A percentile compares a stretch with the other conserved stretches of the same genome.
phyloP scores from a whole-genome alignment of 2,329 filamentous ascomycete genomes.

The Colletotrichum salicis region DNA sequence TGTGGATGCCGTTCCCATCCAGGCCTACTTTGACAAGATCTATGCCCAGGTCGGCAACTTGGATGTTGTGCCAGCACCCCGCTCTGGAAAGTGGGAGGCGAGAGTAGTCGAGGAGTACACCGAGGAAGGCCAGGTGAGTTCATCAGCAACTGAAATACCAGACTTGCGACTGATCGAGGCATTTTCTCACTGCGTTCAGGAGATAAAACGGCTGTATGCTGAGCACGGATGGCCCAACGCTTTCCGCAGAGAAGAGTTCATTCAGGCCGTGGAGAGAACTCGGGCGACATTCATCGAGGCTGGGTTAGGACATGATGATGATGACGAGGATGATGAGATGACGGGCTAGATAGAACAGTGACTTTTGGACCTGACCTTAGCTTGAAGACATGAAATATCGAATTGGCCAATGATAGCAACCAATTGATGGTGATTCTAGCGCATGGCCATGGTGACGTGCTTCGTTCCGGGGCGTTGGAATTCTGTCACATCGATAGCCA shows the following conservation, averaged over 20 bases:
- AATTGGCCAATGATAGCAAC: conserved; percentile 9
- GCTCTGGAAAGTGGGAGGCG: conserved; percentile 31
- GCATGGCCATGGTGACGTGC: neutral
- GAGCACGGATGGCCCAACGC: conserved; percentile 27
- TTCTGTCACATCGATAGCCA: neutral
- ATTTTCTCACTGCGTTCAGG: neutral
- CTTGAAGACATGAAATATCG: neutral
- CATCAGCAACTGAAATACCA: neutral
- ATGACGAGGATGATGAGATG: conserved; percentile 29
- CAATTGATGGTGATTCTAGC: neutral
- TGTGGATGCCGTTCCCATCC: conserved; percentile 14
- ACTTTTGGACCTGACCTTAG: neutral
- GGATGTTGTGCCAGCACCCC: conserved; percentile 32
- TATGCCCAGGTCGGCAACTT: conserved; percentile 26
- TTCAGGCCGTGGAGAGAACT: conserved; percentile 24
- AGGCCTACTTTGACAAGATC: conserved; percentile 28
- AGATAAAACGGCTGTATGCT: conserved; percentile 17
- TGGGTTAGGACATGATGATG: conserved; percentile 21
- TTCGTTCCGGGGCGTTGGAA: neutral
- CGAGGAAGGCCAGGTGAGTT: conserved; percentile 30
- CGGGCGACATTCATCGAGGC: conserved; percentile 25
- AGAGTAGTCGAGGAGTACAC: conserved; percentile 28
- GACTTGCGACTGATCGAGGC: neutral
- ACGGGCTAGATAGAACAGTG: conserved; percentile 1
- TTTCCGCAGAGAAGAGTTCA: conserved; percentile 30